Evolutionary conservation across 2,329 filamentous ascomycete genomes (phyloP).

Genomic region (Exserohilum rostratum): DNA sequence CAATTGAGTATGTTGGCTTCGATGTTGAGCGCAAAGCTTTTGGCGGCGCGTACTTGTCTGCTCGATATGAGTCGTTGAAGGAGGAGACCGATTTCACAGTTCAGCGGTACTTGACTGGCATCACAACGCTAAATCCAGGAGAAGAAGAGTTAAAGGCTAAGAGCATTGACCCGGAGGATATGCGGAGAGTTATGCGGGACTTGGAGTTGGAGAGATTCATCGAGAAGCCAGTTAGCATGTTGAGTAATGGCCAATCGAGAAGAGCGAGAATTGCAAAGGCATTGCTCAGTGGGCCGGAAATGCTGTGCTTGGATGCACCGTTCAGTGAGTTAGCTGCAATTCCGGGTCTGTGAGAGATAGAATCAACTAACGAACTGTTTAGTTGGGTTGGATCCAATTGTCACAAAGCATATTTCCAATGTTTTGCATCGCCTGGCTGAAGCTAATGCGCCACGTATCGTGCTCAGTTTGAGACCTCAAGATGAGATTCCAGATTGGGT

Average conservation of each 20-base stretch:
- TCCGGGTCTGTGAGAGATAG: background rate
- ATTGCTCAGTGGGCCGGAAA: constrained; percentile 76
- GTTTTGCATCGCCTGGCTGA: constrained; percentile 73
- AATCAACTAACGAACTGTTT: background rate
- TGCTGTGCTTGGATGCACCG: constrained; percentile 83
- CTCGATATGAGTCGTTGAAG: constrained; percentile 84
- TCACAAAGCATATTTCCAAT: constrained; percentile 71
- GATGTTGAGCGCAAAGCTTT: constrained; percentile 70
- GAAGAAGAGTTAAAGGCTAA: constrained; percentile 56
- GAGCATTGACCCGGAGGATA: constrained; percentile 52
- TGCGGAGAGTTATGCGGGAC: constrained; percentile 71
- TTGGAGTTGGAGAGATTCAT: constrained; percentile 72
- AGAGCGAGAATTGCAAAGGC: constrained; percentile 88
- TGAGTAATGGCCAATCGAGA: constrained; percentile 92
- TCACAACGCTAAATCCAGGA: constrained; percentile 80
- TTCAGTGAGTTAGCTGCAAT: constrained; percentile 64
- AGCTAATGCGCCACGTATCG: constrained; percentile 70
- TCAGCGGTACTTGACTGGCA: constrained; percentile 77
- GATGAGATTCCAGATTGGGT: constrained; percentile 91
- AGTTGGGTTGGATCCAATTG: constrained; percentile 89
- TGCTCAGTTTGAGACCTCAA: constrained; percentile 81
- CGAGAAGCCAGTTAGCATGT: constrained; percentile 81
- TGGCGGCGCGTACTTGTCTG: constrained; percentile 77
- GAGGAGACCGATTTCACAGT: constrained; percentile 90
- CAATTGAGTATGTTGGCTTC: constrained; percentile 91